Evolutionary conservation across 352 stramenopile species (phyloP), one percentile per base, ranked within the genome.

Genomic region (Phytophthora rubi): DNA sequence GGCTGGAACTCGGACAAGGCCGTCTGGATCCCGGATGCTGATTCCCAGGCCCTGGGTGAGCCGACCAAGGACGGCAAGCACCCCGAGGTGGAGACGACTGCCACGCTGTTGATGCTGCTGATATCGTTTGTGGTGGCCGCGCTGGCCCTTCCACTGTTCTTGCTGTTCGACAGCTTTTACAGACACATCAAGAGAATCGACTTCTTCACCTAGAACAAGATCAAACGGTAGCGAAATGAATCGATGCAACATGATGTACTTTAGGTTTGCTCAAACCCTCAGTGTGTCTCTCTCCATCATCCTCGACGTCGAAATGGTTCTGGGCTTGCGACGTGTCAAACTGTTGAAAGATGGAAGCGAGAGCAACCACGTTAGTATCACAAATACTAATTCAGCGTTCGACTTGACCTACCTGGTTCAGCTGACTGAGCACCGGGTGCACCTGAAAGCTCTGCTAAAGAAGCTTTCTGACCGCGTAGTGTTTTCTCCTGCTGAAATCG

Each of bases 1-100:
- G 82, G 1, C 71, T 93, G 30, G 79, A 39, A 39, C 33, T 39
- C 33, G 33, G 33, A 7, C 33, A 39, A 39, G 33, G 6, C 33
- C 33, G 33, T 39, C 33, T 39, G 33, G 33, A 37, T 9, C 33
- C 33, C 33, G 33, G 33, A 37, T 39, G 33, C 33, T 6, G 33
- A 39, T 7, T 12, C 33, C 33, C 33, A 7, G 33, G 33, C 33
- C 33, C 33, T 39, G 33, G 10, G 33, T 39, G 33, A 39, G 33
- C 33, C 33, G 33, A 39, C 33, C 33, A 39, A 39, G 33, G 10
- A 39, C 33, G 33, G 33, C 33, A 39, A 39, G 33, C 33, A 39
- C 33, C 33, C 0, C 33, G 6, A 39, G 33, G 33, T 39, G 33
- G 10, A 39, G 33, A 39, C 33, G 3, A 39, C 33, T 39, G 33